Evolutionary conservation across 2,329 filamentous ascomycete genomes (phyloP), one percentile per base, ranked within the genome.

Genomic region (Phyllachora maydis): DNA sequence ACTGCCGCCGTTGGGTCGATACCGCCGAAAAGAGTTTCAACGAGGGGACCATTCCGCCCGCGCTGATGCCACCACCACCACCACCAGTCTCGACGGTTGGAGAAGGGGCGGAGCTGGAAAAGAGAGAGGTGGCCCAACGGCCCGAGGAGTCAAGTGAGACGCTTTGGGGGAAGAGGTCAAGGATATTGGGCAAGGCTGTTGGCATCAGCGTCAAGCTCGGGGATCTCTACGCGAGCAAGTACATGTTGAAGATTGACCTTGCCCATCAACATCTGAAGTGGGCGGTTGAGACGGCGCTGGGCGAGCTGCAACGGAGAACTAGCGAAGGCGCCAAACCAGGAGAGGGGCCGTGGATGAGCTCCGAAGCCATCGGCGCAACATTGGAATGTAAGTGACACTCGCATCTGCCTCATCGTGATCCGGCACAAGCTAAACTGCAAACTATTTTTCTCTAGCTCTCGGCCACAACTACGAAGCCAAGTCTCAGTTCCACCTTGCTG

Each of bases 141-240:
- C 12, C 16, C 11, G 40, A 46, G 7, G 40, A 40, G 7, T 23
- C 35, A 14, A 35, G 33, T 3, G 63, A 68, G 35, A 62, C 54
- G 13, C 38, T 60, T 8, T 68, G 60, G 47, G 52, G 49, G 10
- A 62, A 63, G 35, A 50, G 76, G 18, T 72, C 67, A 19, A 65
- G 69, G 23, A 51, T 90, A 4, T 50, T 91, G 26, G 68, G 65
- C 30, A 83, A 76, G 42, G 62, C 70, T 3, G 65, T 92, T 18
- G 69, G 67, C 11, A 70, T 85, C 18, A 69, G 69, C 34, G 67
- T 88, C 26, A 92, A 92, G 50, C 59, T 95, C 5, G 83, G 76
- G 16, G 73, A 83, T 36, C 52, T 93, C 6, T 92, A 91, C 45
- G 60, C 71, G 4, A 68, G 73, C 29, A 66, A 77, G 25, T 71